A percentile compares a stretch with the other conserved stretches of the same genome.
Evolutionary conservation across 2,329 filamentous ascomycete species (phyloP).

Genomic region (Curvularia sp.): DNA sequence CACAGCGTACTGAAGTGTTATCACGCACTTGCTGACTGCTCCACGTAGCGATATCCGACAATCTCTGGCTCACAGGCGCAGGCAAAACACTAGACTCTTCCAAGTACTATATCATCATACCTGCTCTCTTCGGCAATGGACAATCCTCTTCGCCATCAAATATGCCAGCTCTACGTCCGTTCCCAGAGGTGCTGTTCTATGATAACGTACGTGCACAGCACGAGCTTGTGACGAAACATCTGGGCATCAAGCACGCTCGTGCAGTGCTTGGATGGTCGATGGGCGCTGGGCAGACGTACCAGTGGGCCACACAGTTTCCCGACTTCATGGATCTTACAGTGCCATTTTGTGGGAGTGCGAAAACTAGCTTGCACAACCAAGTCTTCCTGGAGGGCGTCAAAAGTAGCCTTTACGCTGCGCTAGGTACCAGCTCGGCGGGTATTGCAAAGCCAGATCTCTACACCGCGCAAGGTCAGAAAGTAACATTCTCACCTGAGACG

Average conservation of each 20-base stretch:
- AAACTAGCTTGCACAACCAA: conserved; percentile 71
- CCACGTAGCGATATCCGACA: conserved; percentile 66
- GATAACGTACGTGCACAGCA: conserved; percentile 75
- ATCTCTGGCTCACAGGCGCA: conserved; percentile 75
- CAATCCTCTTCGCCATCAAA: conserved; percentile 74
- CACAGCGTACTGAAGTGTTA: background rate
- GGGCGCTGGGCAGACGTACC: conserved; percentile 71
- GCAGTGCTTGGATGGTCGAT: conserved; percentile 75
- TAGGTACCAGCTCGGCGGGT: conserved; percentile 62
- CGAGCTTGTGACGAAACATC: conserved; percentile 68
- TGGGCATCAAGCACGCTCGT: conserved; percentile 66
- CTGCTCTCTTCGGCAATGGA: conserved; percentile 73
- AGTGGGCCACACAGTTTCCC: conserved; percentile 69
- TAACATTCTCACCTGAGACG: conserved; percentile 62
- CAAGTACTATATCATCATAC: conserved; percentile 72
- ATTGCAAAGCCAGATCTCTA: conserved; percentile 43
- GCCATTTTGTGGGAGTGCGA: conserved; percentile 72
- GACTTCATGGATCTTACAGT: conserved; percentile 71
- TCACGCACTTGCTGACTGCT: background rate
- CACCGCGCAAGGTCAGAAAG: conserved; percentile 33
- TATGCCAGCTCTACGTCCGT: conserved; percentile 61
- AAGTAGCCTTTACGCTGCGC: conserved; percentile 64
- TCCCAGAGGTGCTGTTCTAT: conserved; percentile 69
- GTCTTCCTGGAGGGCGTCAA: conserved; percentile 73
- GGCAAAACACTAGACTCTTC: conserved; percentile 70